Evolutionary conservation across 495 filamentous ascomycete genomes (phyloP).

Genomic region (Daldinia vernicosa): DNA sequence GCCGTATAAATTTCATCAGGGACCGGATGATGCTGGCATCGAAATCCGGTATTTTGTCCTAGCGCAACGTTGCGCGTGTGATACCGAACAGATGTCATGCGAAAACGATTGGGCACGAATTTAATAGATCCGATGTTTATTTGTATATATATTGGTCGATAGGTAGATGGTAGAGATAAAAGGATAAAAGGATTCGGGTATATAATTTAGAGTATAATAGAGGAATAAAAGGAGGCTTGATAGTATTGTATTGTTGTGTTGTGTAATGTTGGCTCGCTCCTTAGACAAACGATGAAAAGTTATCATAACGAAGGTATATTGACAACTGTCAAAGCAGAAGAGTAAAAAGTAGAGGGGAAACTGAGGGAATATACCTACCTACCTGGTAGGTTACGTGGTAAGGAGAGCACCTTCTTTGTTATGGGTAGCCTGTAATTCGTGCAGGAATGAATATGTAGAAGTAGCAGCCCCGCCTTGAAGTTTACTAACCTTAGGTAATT

Average conservation of each 20-base stretch:
- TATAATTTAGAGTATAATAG: constrained; percentile 19
- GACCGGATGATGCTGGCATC: constrained; percentile 15
- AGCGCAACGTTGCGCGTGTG: constrained; percentile 13
- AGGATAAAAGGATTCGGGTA: constrained; percentile 1
- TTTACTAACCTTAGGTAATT: constrained; percentile 1
- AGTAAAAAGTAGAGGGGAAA: neutral
- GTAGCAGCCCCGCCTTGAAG: neutral
- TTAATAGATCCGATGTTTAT: constrained; percentile 17
- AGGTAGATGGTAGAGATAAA: constrained; percentile 17
- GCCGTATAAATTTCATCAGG: constrained; percentile 2
- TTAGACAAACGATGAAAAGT: neutral
- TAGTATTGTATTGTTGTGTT: neutral
- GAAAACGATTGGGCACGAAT: constrained; percentile 4
- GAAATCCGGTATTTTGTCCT: constrained; percentile 10
- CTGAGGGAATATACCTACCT: too few species aligned
- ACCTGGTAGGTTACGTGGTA: too few species aligned
- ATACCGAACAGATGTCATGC: constrained; percentile 3
- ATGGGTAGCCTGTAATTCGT: neutral
- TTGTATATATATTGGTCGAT: constrained; percentile 12
- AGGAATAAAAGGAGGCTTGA: constrained; percentile 4
- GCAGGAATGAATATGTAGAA: neutral
- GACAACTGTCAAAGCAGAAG: neutral
- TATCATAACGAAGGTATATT: neutral
- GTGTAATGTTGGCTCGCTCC: neutral
- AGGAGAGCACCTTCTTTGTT: neutral